Base-by-base conservation (phyloP, 495 filamentous ascomycete species). In the Aspergillus sclerotioniger region DNA sequence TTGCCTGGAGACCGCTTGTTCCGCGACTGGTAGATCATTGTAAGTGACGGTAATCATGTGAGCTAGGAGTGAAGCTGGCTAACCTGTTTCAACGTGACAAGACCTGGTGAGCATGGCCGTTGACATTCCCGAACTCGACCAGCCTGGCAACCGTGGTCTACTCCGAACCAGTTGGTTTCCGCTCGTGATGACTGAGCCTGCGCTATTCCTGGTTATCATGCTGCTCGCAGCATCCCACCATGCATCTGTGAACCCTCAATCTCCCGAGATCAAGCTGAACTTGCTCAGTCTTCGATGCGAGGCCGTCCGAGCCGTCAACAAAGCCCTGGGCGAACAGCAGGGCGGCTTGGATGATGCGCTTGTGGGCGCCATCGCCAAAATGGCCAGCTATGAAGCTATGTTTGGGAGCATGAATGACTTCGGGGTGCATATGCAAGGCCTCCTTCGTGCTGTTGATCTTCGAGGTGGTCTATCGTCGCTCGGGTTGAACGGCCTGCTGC, bases 331-430 rank as follows among this genome's bases (percentile, higher is more conserved):
- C 21, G 53, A 66, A 28, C 60, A 54, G 6, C 31, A 54, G 6
- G 50, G 49, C 10, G 20, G 25, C 16, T 35, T 62, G 9, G 62
- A 56, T 33, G 75, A 77, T 53, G 68, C 71, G 8, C 35, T 79
- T 20, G 67, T 79, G 32, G 75, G 72, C 19, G 75, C 76, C 2
- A 73, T 79, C n/a, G 74, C 72, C 16, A 80, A 80, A 49, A 74
- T 80, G 75, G 77, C 74, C 8, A 73, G 67, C 51, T 80, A 78
- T 51, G 77, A 80, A 53, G 74, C 76, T 32, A 76, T 76, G 65
- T 78, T 74, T 62, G 76, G 74, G 2, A 59, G 52, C 33, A 53
- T 67, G n/a, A 57, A 68, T 1, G 61, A 58, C 31, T 78, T 71
- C 47, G 46, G 63, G 13, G 68, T 74, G 12, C 75, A 79, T 56